Base-by-base conservation (phyloP, 176 grass and related monocot genomes). In the Phoenix roebelenii region DNA sequence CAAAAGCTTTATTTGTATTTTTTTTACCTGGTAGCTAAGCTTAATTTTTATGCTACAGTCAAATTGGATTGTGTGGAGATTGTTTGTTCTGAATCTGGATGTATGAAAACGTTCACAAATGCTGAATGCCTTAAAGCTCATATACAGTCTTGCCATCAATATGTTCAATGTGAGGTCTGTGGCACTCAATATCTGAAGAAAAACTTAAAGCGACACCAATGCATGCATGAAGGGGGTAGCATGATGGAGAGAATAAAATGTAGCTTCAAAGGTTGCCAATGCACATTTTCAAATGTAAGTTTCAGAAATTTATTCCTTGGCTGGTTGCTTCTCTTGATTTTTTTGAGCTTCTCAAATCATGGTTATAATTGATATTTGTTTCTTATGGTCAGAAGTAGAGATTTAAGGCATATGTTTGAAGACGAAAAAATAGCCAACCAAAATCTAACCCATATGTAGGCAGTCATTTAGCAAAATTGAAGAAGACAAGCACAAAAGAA, bases 41-140 rank as follows among this genome's bases (percentile, higher is more conserved):
- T 80, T 23, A 32, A 18, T 29, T 15, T 44, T 44, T 66, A 24
- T 74, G 22, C 7, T 76, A 32, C 71, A 82, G 78, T 55, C 55
- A 85, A 79, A 73, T 62, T 89, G 75, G 30, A 89, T 54, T 82
- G 80, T 35, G 18, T 82, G 18, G 82, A 89, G 73, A 82, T 85
- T 39, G 64, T 85, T 58, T 89, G 82, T 20, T 76, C 51, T 70
- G 78, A 82, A 51, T 75, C 78, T 55, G 82, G 78, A 5, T 90
- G 87, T 39, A 63, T 90, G 82, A 79, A 82, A 58, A 82, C 54
- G 22, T 85, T 90, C 69, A 82, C 78, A 63, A 82, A 85, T 65
- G 67, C 28, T 6, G 68, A 74, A 70, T 90, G 79, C 54, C 52
- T 82, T 44, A 82, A 17, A 66, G 72, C 78, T 76, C 86, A 79